Evolutionary conservation across 352 stramenopile species (phyloP).

Genomic region (Aphanomyces astaci): DNA sequence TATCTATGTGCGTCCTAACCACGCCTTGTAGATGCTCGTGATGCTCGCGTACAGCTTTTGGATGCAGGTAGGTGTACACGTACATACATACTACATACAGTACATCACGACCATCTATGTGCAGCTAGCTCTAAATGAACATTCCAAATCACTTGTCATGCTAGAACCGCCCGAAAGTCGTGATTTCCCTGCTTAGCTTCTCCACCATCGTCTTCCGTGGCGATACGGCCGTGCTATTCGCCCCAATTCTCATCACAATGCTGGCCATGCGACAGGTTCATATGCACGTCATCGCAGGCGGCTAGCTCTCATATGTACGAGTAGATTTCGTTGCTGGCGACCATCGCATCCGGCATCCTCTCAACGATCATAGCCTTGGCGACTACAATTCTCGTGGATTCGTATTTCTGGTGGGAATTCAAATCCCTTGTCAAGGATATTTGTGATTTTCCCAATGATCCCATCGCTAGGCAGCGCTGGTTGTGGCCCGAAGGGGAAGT

Average conservation of each 20-base stretch:
- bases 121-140: neutral
- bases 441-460: slow-evolving; percentile 16
- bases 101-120: no score
- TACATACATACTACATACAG: no score
- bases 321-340: slow-evolving; percentile 62
- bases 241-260: slow-evolving; percentile 87
- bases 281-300: neutral
- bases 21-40: slow-evolving; percentile 41
- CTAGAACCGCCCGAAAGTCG: slow-evolving; percentile 35
- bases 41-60: slow-evolving; percentile 55
- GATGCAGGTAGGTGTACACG: slow-evolving; percentile 46
- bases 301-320: slow-evolving; percentile 9
- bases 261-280: slow-evolving; percentile 48
- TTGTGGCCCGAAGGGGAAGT: slow-evolving; percentile 98
- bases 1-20: no score
- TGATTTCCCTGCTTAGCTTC: slow-evolving; percentile 82
- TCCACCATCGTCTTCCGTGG: slow-evolving; percentile 95
- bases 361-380: slow-evolving; percentile 62
- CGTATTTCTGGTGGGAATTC: slow-evolving; percentile 83
- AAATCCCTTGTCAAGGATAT: neutral
- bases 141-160: neutral
- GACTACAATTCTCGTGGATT: slow-evolving; percentile 88
- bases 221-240: slow-evolving; percentile 95
- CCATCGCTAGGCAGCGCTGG: slow-evolving; percentile 48
- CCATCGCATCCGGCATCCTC: slow-evolving; percentile 74